Evolutionary conservation across 2,329 filamentous ascomycete genomes (phyloP).

Genomic region (Aureobasidium leucospermi): DNA sequence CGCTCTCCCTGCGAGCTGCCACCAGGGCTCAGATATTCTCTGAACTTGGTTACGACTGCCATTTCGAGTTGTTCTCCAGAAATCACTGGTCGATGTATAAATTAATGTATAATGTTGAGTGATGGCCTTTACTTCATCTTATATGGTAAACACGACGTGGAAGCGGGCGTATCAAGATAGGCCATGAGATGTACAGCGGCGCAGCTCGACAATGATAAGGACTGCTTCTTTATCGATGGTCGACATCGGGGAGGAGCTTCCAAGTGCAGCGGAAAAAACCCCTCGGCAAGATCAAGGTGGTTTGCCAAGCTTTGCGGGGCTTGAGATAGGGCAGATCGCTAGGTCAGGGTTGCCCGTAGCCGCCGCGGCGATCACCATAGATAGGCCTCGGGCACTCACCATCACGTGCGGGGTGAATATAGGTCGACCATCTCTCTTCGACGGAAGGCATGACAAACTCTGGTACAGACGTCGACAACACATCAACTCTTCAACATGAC

Average conservation of each 20-base stretch:
- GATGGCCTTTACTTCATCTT: background rate
- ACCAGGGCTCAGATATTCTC: constrained; percentile 28
- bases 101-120: background rate
- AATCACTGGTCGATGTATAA: background rate
- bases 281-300: constrained; percentile 4
- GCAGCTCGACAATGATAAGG: background rate
- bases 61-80: background rate
- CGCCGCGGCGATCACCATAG: background rate
- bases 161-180: background rate
- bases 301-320: constrained; percentile 9
- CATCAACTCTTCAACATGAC: background rate
- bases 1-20: constrained; percentile 32
- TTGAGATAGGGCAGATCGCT: constrained; percentile 2
- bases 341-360: constrained; percentile 1
- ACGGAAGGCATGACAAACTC: background rate
- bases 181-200: background rate
- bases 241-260: background rate
- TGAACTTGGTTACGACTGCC: constrained; percentile 1
- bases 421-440: background rate
- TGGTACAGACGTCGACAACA: background rate
- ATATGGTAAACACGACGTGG: background rate
- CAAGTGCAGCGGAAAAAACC: background rate
- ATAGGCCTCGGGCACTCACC: constrained; percentile 8
- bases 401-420: constrained; percentile 9
- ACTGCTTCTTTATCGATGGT: background rate